Evolutionary conservation across 441 rosid species (phyloP).

Genomic region (Melastoma candidum): DNA sequence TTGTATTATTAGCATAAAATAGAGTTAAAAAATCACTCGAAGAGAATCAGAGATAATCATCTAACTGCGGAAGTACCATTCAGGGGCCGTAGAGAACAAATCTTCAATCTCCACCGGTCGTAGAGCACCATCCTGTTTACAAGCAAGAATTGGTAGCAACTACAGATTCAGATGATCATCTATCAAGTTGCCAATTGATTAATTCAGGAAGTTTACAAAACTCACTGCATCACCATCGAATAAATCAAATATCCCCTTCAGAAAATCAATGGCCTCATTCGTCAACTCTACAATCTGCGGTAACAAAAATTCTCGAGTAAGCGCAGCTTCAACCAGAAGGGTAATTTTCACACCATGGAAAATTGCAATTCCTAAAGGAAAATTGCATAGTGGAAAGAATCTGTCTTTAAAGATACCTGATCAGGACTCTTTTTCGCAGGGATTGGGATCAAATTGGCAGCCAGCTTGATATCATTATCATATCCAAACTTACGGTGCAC

Average conservation of each 20-base stretch:
- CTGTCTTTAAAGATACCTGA: constrained; percentile 42
- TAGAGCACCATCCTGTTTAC: constrained; percentile 59
- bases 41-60: background rate
- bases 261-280: constrained; percentile 41
- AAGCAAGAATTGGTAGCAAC: constrained; percentile 11
- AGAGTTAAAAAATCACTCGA: too few relatives aligned
- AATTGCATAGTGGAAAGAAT: background rate
- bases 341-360: background rate
- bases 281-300: constrained; percentile 80
- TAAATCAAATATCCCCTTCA: constrained; percentile 39
- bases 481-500: constrained; percentile 85
- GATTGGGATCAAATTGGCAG: constrained; percentile 64
- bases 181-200: too few relatives aligned
- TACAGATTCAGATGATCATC: too few relatives aligned
- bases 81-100: constrained; percentile 75
- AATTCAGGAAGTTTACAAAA: constrained; percentile 6
- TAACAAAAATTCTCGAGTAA: constrained; percentile 18
- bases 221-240: constrained; percentile 52
- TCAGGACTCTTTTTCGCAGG: constrained; percentile 36
- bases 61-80: constrained; percentile 34
- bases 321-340: constrained; percentile 1
- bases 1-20: too few relatives aligned
- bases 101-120: constrained; percentile 43
- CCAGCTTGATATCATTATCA: constrained; percentile 61
- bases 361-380: background rate